Base-by-base conservation (phyloP, 192 early-diverging fungal species). In the Borealophlyctis nickersoniae region DNA sequence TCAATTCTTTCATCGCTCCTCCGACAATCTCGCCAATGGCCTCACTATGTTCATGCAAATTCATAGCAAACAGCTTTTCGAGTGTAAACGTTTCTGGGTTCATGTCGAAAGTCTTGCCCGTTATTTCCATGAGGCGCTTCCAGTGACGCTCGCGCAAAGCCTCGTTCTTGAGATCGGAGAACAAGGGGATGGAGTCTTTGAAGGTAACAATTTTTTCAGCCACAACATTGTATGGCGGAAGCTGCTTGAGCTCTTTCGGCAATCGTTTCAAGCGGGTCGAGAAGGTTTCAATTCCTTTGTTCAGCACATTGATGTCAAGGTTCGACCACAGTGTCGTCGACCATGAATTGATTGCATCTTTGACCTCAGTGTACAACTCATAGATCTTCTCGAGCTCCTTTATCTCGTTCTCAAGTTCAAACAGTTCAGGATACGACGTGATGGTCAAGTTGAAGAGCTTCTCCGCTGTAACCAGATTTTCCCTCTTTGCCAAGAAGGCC, bases 161-260 rank as follows among this genome's bases (percentile, higher is more conserved):
- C 60, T 81, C 79, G 50, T 85, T 85, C 54, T 81, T 81, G 16
- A 85, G 65, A 52, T 85, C 83, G 4, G 78, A 49, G 63, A 85
- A 85, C 0, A 85, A 63, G 22, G 83, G 83, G 62, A 85, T 85
- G 9, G 80, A 82, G 49, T 85, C 80, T 39, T 80, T 80, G 67
- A 85, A 86, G 19, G 81, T 77, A 19, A 86, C 72, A 60, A 86
- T 86, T 56, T 82, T 83, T 59, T 86, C 84, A 1, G 84, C 84
- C 3, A 86, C 84, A 2, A 79, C 81, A 50, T 86, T 86, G 65
- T 86, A 86, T 11, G 84, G 84, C 22, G 84, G 73, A 2, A 84
- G 72, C 58, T 82, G 80, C 62, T 86, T 86, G 14, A 86, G 57
- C 29, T 86, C 84, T 49, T 84, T 84, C 3, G 81, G 79, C 36